Conservation (phyloP, 2,329 filamentous ascomycete genomes). For the Fusarium sp. region DNA sequence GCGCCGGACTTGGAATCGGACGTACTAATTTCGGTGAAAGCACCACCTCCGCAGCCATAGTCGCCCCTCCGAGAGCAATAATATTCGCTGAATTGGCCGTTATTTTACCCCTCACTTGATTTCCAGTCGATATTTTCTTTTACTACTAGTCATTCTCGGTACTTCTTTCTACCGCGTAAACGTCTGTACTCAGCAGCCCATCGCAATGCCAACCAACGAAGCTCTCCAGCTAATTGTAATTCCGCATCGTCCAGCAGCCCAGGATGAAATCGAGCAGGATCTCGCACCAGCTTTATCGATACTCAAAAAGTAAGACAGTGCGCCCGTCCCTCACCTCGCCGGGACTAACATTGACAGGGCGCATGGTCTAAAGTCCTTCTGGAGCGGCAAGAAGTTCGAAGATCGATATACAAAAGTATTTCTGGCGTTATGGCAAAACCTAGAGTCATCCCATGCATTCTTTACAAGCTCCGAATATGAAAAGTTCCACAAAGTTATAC, state of each 20-base stretch:
- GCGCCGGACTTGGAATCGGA: neutral
- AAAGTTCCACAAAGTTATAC: neutral
- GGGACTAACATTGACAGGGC: neutral
- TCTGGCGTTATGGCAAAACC: neutral
- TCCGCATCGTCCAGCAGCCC: neutral
- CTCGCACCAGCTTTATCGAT: neutral
- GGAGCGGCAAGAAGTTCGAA: neutral
- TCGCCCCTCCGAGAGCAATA: fast-evolving
- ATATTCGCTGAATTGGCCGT: neutral
- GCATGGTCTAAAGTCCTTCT: neutral
- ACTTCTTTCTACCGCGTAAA: neutral
- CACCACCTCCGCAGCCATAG: neutral
- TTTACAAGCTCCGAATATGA: neutral
- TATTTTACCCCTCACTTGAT: neutral
- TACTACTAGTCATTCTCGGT: no score
- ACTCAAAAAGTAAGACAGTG: neutral
- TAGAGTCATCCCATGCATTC: neutral
- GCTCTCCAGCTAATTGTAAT: neutral
- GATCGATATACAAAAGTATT: neutral
- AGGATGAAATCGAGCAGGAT: neutral
- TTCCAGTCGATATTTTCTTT: neutral
- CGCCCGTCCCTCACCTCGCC: neutral
- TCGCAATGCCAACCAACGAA: neutral
- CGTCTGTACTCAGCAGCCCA: neutral
- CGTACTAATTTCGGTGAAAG: neutral